Percentiles rank a stretch among this genome's conserved stretches.
Conservation (phyloP, 768 basidiomycete genomes). For the Calocybe cyanea region DNA sequence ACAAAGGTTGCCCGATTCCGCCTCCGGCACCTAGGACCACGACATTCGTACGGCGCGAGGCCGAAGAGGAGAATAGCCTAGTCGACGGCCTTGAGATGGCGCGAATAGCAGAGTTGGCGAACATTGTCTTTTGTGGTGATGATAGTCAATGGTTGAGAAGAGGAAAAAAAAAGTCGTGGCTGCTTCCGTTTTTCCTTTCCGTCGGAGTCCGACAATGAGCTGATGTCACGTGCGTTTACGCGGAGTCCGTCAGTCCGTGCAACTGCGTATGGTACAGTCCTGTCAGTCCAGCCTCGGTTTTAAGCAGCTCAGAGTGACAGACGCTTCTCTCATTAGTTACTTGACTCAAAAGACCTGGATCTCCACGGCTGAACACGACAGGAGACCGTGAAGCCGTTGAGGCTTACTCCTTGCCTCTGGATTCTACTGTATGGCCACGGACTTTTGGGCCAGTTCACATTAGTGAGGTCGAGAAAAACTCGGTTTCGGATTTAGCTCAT, state of each 20-base stretch:
- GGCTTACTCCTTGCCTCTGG: too few relatives aligned
- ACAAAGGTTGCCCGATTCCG: conserved; percentile 98
- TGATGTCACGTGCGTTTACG: not conserved
- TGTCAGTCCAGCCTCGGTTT: too few relatives aligned
- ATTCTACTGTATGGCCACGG: conserved; percentile 63
- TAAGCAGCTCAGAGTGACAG: too few relatives aligned
- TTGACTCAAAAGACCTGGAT: too few relatives aligned
- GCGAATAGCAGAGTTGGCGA: conserved; percentile 61
- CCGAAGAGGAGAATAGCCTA: conserved; percentile 75
- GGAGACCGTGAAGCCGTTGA: too few relatives aligned
- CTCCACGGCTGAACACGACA: conserved; percentile 4
- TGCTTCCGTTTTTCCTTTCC: conserved; percentile 3
- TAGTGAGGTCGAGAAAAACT: conserved; percentile 50
- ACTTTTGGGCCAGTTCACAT: conserved; percentile 92
- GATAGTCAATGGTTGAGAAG: conserved; percentile 11
- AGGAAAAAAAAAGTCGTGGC: conserved; percentile 12
- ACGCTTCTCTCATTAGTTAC: too few relatives aligned
- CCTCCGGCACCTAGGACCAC: conserved; percentile 97
- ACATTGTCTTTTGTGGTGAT: conserved; percentile 45
- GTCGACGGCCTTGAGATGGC: conserved; percentile 47
- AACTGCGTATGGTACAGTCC: too few relatives aligned
- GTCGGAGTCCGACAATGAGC: conserved; percentile 7
- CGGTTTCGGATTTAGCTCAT: conserved; percentile 13
- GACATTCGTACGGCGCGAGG: conserved; percentile 76
- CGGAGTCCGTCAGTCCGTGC: not conserved